Base-by-base conservation (phyloP, 441 rosid genomes). In the Bocquillonia castaneifolia region DNA sequence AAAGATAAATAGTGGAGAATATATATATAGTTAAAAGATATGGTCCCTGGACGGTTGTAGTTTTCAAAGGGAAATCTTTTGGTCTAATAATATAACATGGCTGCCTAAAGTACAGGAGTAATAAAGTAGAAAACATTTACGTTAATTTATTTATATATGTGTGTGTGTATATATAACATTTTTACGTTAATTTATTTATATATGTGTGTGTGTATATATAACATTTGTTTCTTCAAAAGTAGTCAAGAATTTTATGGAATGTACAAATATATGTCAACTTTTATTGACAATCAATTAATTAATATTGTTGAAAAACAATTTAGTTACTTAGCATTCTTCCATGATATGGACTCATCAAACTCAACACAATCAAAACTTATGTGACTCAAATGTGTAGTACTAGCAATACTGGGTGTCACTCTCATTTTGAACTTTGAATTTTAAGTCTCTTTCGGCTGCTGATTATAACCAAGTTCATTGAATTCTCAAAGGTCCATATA, bases 381-480 rank as follows among this genome's bases (percentile, higher is more conserved):
- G 20, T 63, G 62, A 52, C 66, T 22, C n/a, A 14, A 7, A 12
- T n/a, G 22, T 64, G 63, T 23, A 2, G 25, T 40, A n/a, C n/a
- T n/a, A n/a, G n/a, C n/a, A 5, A 40, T 52, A 59, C 51, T 70
- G 68, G 53, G 40, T 71, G 79, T 76, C 79, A 37, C 73, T 68
- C 71, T 72, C 76, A 58, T 57, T 53, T 72, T 64, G 48, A 66
- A 40, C 50, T 48, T 66, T 63, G 55, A 62, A 59, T 60, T 50
- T 68, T 23, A 3, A 5, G 29, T 65, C 64, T 39, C 75, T 69
- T 45, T 66, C 25, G 68, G 71, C 39, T 37, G 50, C 61, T 18
- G n/a, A n/a, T n/a, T n/a, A n/a, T n/a, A n/a, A n/a, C n/a, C n/a
- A 65, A 59, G 74, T 74, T 66, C 77, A 63, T 65, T 74, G 81